Evolutionary conservation across 2,329 filamentous ascomycete species (phyloP).

Genomic region (Calonectria leucothoes): DNA sequence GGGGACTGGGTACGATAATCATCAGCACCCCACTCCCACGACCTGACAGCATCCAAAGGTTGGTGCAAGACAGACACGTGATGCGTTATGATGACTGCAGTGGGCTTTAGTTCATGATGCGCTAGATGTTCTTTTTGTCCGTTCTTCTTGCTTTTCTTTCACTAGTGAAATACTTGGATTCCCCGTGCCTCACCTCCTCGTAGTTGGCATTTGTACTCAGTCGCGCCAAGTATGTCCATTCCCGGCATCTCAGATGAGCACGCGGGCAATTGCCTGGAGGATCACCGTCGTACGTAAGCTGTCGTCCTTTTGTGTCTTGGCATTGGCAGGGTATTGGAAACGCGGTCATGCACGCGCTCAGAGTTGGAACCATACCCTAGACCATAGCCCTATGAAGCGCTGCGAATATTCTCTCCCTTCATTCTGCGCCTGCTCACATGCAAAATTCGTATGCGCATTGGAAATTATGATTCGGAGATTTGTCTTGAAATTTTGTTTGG

Average conservation of each 20-base stretch:
- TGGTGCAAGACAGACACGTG: not conserved
- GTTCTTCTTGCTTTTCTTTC: not conserved
- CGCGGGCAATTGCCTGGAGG: conserved; percentile 2
- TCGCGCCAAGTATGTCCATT: not conserved
- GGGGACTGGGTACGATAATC: conserved; percentile 5
- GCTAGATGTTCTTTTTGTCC: not conserved
- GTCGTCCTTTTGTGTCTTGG: not conserved
- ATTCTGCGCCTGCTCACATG: not conserved
- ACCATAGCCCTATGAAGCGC: not conserved
- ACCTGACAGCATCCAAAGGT: not conserved
- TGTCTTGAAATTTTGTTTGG: not conserved
- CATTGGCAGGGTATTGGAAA: not conserved
- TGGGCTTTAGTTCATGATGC: not conserved
- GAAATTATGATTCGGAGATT: not conserved
- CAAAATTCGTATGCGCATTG: too few relatives aligned
- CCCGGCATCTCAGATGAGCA: not conserved
- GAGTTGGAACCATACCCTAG: not conserved
- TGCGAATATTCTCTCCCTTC: not conserved
- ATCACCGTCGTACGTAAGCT: not conserved
- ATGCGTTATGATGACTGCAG: not conserved
- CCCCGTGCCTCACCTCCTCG: too few relatives aligned
- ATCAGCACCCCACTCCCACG: not conserved
- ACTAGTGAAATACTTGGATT: too few relatives aligned
- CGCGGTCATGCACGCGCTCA: not conserved
- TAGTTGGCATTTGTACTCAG: not conserved